phyloP scores from a whole-genome alignment of 2,329 filamentous ascomycete genomes.

The Sporothrix curviconia region DNA sequence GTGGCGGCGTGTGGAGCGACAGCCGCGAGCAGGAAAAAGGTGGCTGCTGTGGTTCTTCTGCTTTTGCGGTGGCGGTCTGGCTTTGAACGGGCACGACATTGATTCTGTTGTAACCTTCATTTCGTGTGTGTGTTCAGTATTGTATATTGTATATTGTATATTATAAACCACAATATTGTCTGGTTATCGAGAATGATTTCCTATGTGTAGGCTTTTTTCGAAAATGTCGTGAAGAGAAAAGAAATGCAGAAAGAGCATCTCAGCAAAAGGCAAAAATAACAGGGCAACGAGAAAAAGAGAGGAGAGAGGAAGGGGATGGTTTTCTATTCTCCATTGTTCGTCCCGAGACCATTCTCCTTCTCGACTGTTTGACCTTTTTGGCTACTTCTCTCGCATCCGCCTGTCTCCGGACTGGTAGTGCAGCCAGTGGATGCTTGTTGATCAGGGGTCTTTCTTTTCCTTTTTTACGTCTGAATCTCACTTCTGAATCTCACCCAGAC shows the following conservation, averaged over 20 bases:
- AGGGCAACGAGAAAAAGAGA: neutral
- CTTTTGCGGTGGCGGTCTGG: neutral
- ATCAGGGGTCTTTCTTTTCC: no score
- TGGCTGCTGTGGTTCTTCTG: neutral
- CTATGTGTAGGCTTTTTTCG: no score
- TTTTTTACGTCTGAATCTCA: no score
- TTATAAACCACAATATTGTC: neutral
- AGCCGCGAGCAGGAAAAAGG: neutral
- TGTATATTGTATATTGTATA: no score
- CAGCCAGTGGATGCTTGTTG: neutral
- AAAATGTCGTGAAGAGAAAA: neutral
- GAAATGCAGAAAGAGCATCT: neutral
- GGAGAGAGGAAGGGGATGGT: neutral
- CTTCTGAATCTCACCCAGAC: no score
- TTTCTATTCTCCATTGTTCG: neutral
- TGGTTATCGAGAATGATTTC: no score
- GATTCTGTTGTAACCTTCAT: neutral
- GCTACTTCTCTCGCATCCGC: neutral
- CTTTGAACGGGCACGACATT: no score
- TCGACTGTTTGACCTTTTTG: neutral
- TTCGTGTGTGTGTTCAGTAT: neutral
- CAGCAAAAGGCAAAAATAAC: neutral
- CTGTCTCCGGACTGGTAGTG: neutral
- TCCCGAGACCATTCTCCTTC: neutral
- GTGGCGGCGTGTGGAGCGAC: constrained; percentile 23